Evolutionary conservation across 225 moss, liverwort and hornwort species (phyloP), one percentile per base, ranked within the genome.

Genomic region (Physcomitrellopsis africana): DNA sequence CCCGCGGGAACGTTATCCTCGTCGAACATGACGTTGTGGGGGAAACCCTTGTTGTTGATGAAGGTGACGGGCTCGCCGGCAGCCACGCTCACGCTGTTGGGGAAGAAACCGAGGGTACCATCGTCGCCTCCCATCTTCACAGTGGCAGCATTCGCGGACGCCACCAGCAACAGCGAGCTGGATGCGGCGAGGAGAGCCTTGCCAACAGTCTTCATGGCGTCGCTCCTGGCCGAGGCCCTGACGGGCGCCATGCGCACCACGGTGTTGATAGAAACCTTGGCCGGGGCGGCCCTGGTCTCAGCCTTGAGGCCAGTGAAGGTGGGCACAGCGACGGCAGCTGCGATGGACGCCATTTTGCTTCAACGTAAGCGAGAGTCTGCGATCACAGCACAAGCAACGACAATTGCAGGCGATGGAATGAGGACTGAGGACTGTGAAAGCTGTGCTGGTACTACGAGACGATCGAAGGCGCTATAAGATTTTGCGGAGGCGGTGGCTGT

Each of bases 1-100:
- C 89, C 87, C 0, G 67, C 29, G 8, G 92, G 92, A 0, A 82
- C 58, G 0, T 14, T 70, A 49, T 87, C 90, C 55, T 87, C 89
- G 10, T 92, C 92, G 70, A 92, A 87, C 54, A 87, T 47, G 0
- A 92, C 65, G 20, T 92, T 92, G 75, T 92, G 92, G 11, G 92
- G 92, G 77, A 89, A 92, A 3, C 86, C 92, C 29, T 63, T 66
- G 76, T 92, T 89, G 84, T 92, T 89, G 26, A 60, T 8, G 75
- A 87, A 92, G 7, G 42, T 72, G 23, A 92, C 70, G 6, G 24
- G 5, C 74, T 92, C 92, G 0, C 92, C 92, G 0, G 80, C 1
- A 1, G 78, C 8, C 3, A 89, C 75, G 0, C 3, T 77, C 45
- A 89, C 1, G 5, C 14, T 7, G 42, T 22, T 12, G 1, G 92